Conservation (phyloP, 345 rosid genomes). For the Salix suchowensis region DNA sequence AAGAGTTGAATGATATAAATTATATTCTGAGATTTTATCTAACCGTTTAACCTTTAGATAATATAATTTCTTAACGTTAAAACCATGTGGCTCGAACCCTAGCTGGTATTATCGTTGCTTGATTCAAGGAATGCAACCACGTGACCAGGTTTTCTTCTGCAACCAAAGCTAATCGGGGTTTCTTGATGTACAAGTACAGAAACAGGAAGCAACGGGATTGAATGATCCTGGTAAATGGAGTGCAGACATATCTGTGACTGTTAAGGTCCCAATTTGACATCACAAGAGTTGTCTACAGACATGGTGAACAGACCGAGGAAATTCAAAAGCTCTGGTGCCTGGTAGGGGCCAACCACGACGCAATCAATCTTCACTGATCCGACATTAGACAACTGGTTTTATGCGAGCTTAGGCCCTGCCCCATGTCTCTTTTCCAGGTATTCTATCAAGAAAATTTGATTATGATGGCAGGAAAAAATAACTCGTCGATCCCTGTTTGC, state of each 20-base stretch:
- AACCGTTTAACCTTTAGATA: fast-evolving
- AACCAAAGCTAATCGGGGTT: not conserved
- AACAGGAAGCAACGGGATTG: not conserved
- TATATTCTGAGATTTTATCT: fast-evolving
- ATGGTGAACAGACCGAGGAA: not conserved
- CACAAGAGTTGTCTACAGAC: not conserved
- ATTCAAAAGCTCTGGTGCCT: not conserved
- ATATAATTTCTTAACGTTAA: no score
- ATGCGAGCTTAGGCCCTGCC: not conserved
- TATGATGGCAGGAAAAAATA: not conserved
- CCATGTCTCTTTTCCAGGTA: not conserved
- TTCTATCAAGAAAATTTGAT: not conserved
- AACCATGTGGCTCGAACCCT: not conserved
- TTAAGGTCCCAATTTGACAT: not conserved
- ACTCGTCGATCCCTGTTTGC: not conserved
- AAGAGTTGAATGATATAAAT: no score
- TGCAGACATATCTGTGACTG: not conserved
- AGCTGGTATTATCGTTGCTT: not conserved
- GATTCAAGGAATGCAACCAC: not conserved
- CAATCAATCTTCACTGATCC: not conserved
- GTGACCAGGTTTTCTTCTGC: not conserved
- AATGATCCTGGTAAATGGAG: not conserved
- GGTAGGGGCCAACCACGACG: not conserved
- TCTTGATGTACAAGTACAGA: not conserved
- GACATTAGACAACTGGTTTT: not conserved